Conservation (phyloP, 108 stramenopile genomes). For the Phaeodactylum tricornutum region DNA sequence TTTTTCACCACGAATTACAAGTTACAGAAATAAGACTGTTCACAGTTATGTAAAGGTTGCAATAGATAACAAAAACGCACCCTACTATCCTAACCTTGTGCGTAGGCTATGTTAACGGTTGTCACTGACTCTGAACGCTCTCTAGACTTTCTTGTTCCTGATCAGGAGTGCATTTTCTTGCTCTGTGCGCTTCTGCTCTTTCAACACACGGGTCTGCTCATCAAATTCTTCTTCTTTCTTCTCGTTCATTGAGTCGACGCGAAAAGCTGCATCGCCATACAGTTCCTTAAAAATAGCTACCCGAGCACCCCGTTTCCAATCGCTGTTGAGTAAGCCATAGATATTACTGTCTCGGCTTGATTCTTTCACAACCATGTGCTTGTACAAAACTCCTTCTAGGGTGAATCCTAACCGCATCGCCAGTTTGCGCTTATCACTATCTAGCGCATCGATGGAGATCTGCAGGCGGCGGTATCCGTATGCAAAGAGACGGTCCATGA, state of each 20-base stretch:
- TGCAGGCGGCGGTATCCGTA: constrained; percentile 74
- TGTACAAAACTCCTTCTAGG: constrained; percentile 51
- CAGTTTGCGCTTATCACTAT: constrained; percentile 38
- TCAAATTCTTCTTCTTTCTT: constrained; percentile 61
- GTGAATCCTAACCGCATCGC: constrained; percentile 66
- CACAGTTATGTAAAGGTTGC: too few relatives aligned
- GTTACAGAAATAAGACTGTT: too few relatives aligned
- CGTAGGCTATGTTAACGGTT: too few relatives aligned
- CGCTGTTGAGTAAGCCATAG: constrained; percentile 80
- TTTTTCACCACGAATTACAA: too few relatives aligned
- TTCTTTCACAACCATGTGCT: constrained; percentile 74
- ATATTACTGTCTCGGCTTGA: constrained; percentile 65
- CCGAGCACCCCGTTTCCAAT: constrained; percentile 78
- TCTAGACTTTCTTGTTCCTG: too few relatives aligned
- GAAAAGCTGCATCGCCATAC: constrained; percentile 44
- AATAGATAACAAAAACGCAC: too few relatives aligned
- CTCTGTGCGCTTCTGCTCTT: too few relatives aligned
- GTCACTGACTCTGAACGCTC: too few relatives aligned
- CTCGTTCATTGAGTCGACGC: constrained; percentile 45
- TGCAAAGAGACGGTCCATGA: constrained; percentile 73
- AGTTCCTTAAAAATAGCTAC: constrained; percentile 48
- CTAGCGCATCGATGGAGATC: constrained; percentile 59
- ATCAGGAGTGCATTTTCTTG: too few relatives aligned
- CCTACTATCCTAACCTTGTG: too few relatives aligned
- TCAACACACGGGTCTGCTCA: constrained; percentile 32